These are phyloP conservation scores for Gentiana macrophylla DNA, from an alignment of 257 asterid species.

Conservation along the genomic window DNA sequence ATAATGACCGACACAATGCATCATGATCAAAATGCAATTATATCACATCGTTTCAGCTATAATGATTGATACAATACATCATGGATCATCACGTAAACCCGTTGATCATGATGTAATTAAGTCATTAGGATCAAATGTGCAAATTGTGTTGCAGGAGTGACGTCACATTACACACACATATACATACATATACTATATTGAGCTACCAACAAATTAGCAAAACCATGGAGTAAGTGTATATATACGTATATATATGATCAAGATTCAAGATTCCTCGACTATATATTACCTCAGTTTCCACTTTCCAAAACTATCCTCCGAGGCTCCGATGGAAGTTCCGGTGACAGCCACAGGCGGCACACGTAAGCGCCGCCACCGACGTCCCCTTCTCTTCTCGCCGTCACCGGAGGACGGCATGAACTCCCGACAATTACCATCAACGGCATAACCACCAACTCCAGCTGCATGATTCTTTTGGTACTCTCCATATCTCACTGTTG, in stretches of 20 bases:
- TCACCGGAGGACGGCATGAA: constrained; percentile 39
- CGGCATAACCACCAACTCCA: constrained; percentile 63
- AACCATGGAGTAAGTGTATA: no score
- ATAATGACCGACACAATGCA: no score
- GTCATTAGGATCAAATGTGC: no score
- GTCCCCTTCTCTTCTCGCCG: constrained; percentile 30
- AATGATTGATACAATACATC: no score
- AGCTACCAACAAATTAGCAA: no score
- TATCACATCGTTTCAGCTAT: no score
- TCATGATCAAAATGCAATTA: no score
- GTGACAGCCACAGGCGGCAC: constrained; percentile 96
- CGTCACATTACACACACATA: no score
- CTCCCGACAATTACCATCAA: constrained; percentile 89
- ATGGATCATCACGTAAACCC: no score
- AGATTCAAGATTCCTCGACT: constrained; percentile 24
- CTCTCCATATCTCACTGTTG: constrained; percentile 68
- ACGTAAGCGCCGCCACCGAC: constrained; percentile 34
- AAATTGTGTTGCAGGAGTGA: no score
- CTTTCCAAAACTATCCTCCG: constrained; percentile 11
- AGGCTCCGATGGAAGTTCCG: constrained; percentile 66
- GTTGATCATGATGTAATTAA: no score
- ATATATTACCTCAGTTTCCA: constrained; percentile 26
- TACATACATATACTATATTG: no score
- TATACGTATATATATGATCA: neutral
- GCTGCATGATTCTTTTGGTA: constrained; percentile 97